Evolutionary conservation across 345 rosid species (phyloP).

Genomic region (Geranium brycei): DNA sequence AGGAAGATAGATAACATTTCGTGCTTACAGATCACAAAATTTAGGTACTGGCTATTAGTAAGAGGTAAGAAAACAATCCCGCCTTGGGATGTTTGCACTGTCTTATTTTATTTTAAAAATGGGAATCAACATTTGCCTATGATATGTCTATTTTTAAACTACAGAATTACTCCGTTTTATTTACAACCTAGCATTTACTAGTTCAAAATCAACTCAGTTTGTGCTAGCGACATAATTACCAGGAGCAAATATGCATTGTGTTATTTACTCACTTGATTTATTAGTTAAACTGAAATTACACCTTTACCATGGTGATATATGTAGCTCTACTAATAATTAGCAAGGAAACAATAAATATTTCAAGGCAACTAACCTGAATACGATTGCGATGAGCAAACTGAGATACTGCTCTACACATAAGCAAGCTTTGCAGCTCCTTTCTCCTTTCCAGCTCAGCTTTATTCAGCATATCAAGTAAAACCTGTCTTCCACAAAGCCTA

Average conservation of each 20-base stretch:
- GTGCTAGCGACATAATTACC: too few relatives aligned
- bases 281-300: too few relatives aligned
- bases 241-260: too few relatives aligned
- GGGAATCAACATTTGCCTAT: neutral
- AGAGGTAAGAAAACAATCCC: too few relatives aligned
- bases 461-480: conserved; percentile 70
- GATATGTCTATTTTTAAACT: too few relatives aligned
- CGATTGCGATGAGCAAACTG: conserved; percentile 85
- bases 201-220: too few relatives aligned
- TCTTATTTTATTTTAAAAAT: neutral
- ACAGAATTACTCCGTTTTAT: too few relatives aligned
- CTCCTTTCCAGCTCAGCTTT: conserved; percentile 72
- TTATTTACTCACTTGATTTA: too few relatives aligned
- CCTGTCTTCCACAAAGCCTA: conserved; percentile 81
- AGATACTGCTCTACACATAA: conserved; percentile 61
- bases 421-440: conserved; percentile 57
- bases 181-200: too few relatives aligned
- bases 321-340: neutral
- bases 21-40: neutral
- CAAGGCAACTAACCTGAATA: conserved; percentile 53
- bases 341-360: neutral
- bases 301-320: neutral
- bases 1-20: neutral
- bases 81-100: too few relatives aligned
- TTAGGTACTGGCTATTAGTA: too few relatives aligned